phyloP scores from a whole-genome alignment of 2,329 filamentous ascomycete genomes.

The Penicillium sp. region DNA sequence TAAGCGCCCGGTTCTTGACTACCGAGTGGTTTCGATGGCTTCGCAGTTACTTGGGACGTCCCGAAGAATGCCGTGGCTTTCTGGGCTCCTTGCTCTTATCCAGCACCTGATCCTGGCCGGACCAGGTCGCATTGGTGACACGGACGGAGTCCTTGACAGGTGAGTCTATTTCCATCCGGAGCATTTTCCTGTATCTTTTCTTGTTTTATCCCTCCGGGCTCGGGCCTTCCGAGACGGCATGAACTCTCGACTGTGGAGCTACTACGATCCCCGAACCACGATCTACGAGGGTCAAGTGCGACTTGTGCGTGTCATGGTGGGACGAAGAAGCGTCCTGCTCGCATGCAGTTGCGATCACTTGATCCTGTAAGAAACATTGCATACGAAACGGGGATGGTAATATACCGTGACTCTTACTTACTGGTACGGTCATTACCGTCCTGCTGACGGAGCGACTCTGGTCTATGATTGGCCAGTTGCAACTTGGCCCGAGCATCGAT shows the following conservation, averaged over 20 bases:
- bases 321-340: slow-evolving; percentile 41
- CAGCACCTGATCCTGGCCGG: slow-evolving; percentile 73
- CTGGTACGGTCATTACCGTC: slow-evolving; percentile 30
- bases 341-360: slow-evolving; percentile 63
- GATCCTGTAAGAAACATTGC: slow-evolving; percentile 41
- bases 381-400: slow-evolving; percentile 30
- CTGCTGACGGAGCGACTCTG: slow-evolving; percentile 13
- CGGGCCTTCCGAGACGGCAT: slow-evolving; percentile 14
- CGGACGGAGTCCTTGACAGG: slow-evolving; percentile 84
- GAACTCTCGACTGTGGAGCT: slow-evolving; percentile 31
- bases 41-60: slow-evolving; percentile 72
- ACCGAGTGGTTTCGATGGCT: slow-evolving; percentile 73
- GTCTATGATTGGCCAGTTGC: slow-evolving; percentile 18
- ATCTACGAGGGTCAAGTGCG: slow-evolving; percentile 32
- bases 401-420: slow-evolving; percentile 21
- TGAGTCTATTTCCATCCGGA: slow-evolving; percentile 56
- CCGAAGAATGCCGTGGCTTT: slow-evolving; percentile 86
- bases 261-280: slow-evolving; percentile 33
- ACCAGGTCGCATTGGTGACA: slow-evolving; percentile 71
- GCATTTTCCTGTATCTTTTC: slow-evolving; percentile 12
- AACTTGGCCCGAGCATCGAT: slow-evolving; percentile 21
- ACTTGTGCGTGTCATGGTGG: slow-evolving; percentile 27
- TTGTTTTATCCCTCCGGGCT: slow-evolving; percentile 13
- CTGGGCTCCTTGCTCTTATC: slow-evolving; percentile 70
- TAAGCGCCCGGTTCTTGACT: slow-evolving; percentile 68